Evolutionary conservation across 139 green algal genomes (phyloP).

Genomic region (Choricystis sp.): DNA sequence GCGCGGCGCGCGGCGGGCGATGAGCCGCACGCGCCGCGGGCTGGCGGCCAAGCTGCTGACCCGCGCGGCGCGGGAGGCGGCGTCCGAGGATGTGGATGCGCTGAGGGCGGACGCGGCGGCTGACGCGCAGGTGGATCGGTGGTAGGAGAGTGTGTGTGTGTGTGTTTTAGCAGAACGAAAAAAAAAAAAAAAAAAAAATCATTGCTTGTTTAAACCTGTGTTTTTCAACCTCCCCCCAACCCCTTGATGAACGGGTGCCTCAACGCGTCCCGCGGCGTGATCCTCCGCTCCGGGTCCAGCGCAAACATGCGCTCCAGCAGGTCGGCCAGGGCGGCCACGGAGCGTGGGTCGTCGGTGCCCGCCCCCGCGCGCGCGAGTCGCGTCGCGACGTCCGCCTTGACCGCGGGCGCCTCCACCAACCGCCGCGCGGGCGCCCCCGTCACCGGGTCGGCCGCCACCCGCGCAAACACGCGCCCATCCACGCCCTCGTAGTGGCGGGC

Average conservation of each 20-base stretch:
- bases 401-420: slow-evolving; percentile 50
- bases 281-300: slow-evolving; percentile 87
- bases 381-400: slow-evolving; percentile 46
- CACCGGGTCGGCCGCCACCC: slow-evolving; percentile 58
- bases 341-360: slow-evolving; percentile 10
- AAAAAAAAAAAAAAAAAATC: neutral
- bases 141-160: too few relatives aligned
- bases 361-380: slow-evolving; percentile 19
- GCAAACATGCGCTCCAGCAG: slow-evolving; percentile 86
- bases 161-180: too few relatives aligned
- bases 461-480: slow-evolving; percentile 49
- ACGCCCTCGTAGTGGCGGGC: slow-evolving; percentile 73
- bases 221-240: neutral
- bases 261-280: slow-evolving; percentile 71
- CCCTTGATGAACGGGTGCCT: slow-evolving; percentile 76
- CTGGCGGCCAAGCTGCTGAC: neutral
- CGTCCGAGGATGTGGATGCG: neutral
- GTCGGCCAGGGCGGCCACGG: slow-evolving; percentile 55
- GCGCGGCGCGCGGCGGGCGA: too few relatives aligned
- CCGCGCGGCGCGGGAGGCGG: neutral
- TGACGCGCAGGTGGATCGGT: neutral
- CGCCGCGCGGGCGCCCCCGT: slow-evolving; percentile 37
- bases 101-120: too few relatives aligned
- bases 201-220: neutral
- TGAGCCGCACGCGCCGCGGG: too few relatives aligned